A percentile compares a stretch with the other conserved stretches of the same genome.
Conservation (phyloP, 495 filamentous ascomycete genomes). For the Penicillium flavigenum region DNA sequence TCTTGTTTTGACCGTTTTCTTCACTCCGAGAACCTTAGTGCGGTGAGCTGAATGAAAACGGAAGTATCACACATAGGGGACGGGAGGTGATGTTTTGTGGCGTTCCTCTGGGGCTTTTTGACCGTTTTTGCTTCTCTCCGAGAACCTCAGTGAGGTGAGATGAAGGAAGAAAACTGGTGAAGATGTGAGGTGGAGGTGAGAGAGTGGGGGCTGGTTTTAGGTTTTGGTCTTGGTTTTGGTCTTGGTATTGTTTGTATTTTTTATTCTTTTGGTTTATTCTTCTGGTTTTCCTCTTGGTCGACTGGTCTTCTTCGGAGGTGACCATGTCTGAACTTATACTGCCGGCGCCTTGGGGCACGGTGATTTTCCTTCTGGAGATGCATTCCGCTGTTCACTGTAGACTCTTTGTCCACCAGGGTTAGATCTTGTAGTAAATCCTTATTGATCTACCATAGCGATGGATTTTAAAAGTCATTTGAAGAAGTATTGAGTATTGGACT, state of each 20-base stretch:
- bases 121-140: constrained; percentile 7
- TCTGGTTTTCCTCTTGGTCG: neutral
- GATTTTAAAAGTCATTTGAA: no score
- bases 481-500: no score
- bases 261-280: neutral
- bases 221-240: no score
- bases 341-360: neutral
- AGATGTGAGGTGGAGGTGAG: no score
- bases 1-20: constrained; percentile 1
- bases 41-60: constrained; percentile 9
- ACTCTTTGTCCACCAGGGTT: neutral
- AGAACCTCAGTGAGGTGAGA: constrained; percentile 14
- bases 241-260: no score
- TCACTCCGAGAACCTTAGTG: constrained; percentile 8
- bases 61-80: no score
- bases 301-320: constrained; percentile 2
- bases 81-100: neutral
- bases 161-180: constrained; percentile 9
- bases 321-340: constrained; percentile 7
- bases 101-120: constrained; percentile 6
- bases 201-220: no score
- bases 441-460: neutral
- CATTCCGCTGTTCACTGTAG: constrained; percentile 6
- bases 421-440: neutral
- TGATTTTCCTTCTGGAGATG: neutral